Evolutionary conservation across 129 eudicot genomes (phyloP), one percentile per base, ranked within the genome.

Genomic region (Saposhnikovia divaricata): DNA sequence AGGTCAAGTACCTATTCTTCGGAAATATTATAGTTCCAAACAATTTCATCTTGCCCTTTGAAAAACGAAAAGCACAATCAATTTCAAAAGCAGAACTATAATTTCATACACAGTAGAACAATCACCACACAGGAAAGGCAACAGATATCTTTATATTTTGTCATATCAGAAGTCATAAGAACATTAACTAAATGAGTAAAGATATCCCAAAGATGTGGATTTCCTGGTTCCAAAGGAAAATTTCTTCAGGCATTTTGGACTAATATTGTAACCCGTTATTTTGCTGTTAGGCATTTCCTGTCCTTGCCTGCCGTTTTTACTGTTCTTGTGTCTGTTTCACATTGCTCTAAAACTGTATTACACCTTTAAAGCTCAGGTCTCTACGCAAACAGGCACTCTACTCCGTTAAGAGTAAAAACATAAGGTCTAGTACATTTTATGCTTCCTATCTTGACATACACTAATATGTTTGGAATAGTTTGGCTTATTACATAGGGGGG

Each of bases 1-100:
- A 84, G n/a, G 98, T 95, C 85, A 95, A 78, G 82, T 92, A 95
- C 79, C 97, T 83, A 79, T 92, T 95, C 81, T 90, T 92, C 15
- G 97, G 98, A 73, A 83, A 95, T 28, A 90, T 89, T 55, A 95
- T 91, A 15, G 98, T 93, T 82, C 98, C 98, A 84, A 91, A 93
- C 84, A 93, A 79, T 85, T 93, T 93, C 96, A 93, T 91, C 84
- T 82, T 88, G 66, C 98, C 98, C 98, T 93, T 48, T 44, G 57
- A 50, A 51, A 45, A 69, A 63, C 66, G 59, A 79, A 72, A 14
- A 28, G 14, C 8, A 71, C 43, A 70, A 19, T 45, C 23, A 72
- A 48, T 74, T 61, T 47, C 12, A 72, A 48, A 57, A 23, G n/a
- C 28, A 40, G 2, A 42, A 42, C 45, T 42, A 21, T 4, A 72